phyloP scores from a whole-genome alignment of 2,329 filamentous ascomycete genomes.

The Ophiosphaerella herpotricha region DNA sequence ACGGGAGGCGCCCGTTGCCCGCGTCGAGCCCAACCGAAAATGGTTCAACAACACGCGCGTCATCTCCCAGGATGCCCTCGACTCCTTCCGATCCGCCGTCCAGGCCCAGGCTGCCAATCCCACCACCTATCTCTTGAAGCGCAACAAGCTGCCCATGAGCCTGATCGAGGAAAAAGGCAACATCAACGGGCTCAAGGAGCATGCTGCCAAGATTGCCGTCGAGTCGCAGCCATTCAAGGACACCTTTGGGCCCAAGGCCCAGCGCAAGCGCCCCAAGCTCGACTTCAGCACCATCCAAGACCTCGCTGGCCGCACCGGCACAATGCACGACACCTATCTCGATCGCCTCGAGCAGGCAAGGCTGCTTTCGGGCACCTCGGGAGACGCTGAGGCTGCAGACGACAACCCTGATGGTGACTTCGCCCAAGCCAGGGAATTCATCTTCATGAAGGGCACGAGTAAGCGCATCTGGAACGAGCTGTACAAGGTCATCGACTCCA shows the following conservation, averaged over 20 bases:
- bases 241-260: conserved; percentile 91
- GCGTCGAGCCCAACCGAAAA: conserved; percentile 93
- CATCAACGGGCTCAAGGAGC: conserved; percentile 84
- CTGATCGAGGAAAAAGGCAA: conserved; percentile 78
- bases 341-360: conserved; percentile 80
- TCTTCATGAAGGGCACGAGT: conserved; percentile 93
- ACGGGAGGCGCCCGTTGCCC: conserved; percentile 76
- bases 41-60: conserved; percentile 96
- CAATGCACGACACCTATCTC: conserved; percentile 79
- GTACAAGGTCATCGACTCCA: conserved; percentile 93
- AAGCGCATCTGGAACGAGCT: conserved; percentile 87
- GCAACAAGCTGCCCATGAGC: conserved; percentile 96
- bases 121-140: conserved; percentile 92
- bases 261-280: conserved; percentile 90
- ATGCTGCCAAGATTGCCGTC: conserved; percentile 91
- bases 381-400: conserved; percentile 58
- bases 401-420: conserved; percentile 48
- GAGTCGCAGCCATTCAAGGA: conserved; percentile 84
- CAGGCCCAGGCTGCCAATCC: conserved; percentile 88
- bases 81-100: conserved; percentile 87
- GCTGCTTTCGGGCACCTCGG: conserved; percentile 72
- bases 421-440: conserved; percentile 62
- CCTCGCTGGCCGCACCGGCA: conserved; percentile 76
- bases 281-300: conserved; percentile 81
- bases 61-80: conserved; percentile 86